Evolutionary conservation across 2,329 filamentous ascomycete genomes (phyloP), one percentile per base, ranked within the genome.

Genomic region (Botryotinia narcissicola): DNA sequence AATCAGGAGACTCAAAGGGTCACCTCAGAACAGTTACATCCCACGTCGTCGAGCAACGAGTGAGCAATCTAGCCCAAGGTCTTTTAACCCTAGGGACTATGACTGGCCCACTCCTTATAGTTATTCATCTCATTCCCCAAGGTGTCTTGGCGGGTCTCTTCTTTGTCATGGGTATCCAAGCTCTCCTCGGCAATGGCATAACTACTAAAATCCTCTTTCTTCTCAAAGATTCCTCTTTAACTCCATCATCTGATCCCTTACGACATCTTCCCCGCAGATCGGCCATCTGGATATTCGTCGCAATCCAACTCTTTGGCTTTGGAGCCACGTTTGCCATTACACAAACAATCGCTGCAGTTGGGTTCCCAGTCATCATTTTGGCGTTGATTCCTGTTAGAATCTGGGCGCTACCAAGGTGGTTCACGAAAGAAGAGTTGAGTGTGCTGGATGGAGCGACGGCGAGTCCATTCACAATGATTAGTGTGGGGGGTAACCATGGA

Each of bases 161-260:
- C 85, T 95, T 95, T 83, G 88, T 94, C 80, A 95, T 95, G 93
- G 93, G 92, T 60, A 86, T 93, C 74, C 91, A 95, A 83, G 92
- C 92, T 4, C 88, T 95, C 46, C 87, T 90, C 79, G 90, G 84
- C 37, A 95, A 95, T 80, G 92, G 92, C 35, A 93, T 95, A 80
- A 95, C 92, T 0, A 83, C 86, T 75, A 95, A 95, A 82, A 81
- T 95, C 14, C 81, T 93, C 35, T 95, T 93, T 81, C 85, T 95
- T 1, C 82, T 85, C 1, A 87, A 89, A 75, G 93, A 95, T 82
- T 84, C 81, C 66, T 80, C 85, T 7, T 84, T 94, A n/a, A 93
- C 91, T 0, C 84, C 87, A 4, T 79, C 84, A 0, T 83, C 83
- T 0, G 87, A 91, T 75, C 91, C 91, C 0, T 84, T 95, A 2